A percentile compares a stretch with the other conserved stretches of the same genome.
Conservation (phyloP, 129 eudicot genomes). For the Tagetes erecta region DNA sequence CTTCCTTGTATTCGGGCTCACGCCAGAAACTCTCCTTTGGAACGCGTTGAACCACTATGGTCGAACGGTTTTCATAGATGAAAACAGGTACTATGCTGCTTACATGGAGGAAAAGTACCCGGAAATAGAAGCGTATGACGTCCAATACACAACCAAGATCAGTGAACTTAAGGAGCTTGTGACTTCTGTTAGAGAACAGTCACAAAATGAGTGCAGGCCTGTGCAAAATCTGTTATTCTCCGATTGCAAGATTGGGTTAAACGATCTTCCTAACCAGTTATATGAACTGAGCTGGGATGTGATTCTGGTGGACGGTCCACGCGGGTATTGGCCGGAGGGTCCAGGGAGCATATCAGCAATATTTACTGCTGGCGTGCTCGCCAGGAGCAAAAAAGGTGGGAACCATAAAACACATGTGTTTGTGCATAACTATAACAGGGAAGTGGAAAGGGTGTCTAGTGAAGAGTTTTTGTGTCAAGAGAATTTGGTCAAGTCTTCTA, state of each 20-base stretch:
- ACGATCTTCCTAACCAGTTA: conserved; percentile 90
- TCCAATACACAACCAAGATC: conserved; percentile 82
- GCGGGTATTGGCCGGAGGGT: conserved; percentile 95
- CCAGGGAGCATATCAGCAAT: conserved; percentile 93
- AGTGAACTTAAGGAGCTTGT: conserved; percentile 66
- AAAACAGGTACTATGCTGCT: conserved; percentile 88
- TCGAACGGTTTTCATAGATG: conserved; percentile 91
- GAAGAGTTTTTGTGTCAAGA: conserved; percentile 95
- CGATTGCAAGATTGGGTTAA: conserved; percentile 81
- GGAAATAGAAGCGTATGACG: conserved; percentile 85
- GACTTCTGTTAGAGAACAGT: conserved; percentile 55
- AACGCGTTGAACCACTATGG: conserved; percentile 67
- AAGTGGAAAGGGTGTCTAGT: conserved; percentile 71
- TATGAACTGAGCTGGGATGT: conserved; percentile 92
- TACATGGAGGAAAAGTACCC: conserved; percentile 83
- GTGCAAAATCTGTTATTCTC: conserved; percentile 90
- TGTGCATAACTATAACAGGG: conserved; percentile 78
- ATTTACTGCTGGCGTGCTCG: conserved; percentile 90
- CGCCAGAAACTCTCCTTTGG: conserved; percentile 90
- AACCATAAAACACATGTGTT: conserved; percentile 74
- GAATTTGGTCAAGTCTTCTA: conserved; percentile 77
- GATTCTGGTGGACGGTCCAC: conserved; percentile 87
- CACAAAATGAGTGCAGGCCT: conserved; percentile 79
- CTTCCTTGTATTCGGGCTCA: conserved; percentile 81
- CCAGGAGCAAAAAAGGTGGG: conserved; percentile 85